These are phyloP conservation scores for Aspergillus leporis DNA, from an alignment of 495 filamentous ascomycete genomes.

Conservation along the genomic window DNA sequence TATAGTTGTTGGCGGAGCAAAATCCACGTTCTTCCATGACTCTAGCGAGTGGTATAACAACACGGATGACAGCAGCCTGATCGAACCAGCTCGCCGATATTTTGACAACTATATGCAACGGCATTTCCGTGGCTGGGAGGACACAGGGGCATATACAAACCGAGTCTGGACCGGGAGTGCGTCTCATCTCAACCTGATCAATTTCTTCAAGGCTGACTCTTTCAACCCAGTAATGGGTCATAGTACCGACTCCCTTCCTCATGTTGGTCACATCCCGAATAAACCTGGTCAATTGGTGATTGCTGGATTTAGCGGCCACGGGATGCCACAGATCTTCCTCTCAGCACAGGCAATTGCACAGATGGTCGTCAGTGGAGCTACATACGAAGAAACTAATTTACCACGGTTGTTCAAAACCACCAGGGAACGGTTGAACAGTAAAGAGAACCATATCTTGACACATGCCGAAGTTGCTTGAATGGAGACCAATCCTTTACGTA, in stretches of 20 bases:
- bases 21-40: conserved; percentile 34
- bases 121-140: conserved; percentile 52
- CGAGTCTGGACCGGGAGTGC: conserved; percentile 55
- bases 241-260: conserved; percentile 42
- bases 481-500: background rate
- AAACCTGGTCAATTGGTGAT: conserved; percentile 42
- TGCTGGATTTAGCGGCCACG: conserved; percentile 52
- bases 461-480: conserved; percentile 2
- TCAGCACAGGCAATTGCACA: conserved; percentile 45
- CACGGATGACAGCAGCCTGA: conserved; percentile 47
- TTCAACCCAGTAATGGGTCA: conserved; percentile 37
- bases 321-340: conserved; percentile 52
- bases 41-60: conserved; percentile 48
- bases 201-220: conserved; percentile 5
- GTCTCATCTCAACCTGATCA: conserved; percentile 10
- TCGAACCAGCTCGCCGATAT: conserved; percentile 40
- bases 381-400: conserved; percentile 40
- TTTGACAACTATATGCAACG: conserved; percentile 52
- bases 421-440: conserved; percentile 27
- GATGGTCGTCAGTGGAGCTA: conserved; percentile 36
- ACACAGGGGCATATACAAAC: conserved; percentile 41
- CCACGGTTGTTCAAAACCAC: conserved; percentile 43
- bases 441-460: conserved; percentile 23
- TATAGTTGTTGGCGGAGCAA: conserved; percentile 54
- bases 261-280: conserved; percentile 46